phyloP scores from a whole-genome alignment of 2,329 filamentous ascomycete genomes.

The Pyrenochaeta sp. region DNA sequence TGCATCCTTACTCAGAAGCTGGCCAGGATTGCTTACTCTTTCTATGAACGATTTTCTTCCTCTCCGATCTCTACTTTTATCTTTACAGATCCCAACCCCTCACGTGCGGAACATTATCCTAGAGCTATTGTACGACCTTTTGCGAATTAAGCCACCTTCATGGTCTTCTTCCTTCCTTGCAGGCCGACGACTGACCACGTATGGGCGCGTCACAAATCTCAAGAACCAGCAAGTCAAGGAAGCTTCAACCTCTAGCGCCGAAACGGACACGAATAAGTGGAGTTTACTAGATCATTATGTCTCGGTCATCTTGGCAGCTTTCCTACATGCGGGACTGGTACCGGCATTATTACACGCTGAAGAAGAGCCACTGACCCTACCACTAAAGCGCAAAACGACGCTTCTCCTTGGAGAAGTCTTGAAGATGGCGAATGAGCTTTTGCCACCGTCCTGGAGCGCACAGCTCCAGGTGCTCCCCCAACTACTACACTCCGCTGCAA shows the following conservation, averaged over 20 bases:
- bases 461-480: conserved; percentile 88
- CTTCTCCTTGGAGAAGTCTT: conserved; percentile 90
- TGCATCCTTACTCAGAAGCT: conserved; percentile 87
- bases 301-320: conserved; percentile 82
- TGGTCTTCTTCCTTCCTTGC: conserved; percentile 98
- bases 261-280: conserved; percentile 68
- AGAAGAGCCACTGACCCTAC: conserved; percentile 71
- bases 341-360: conserved; percentile 66
- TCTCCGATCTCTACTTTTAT: conserved; percentile 79
- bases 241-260: conserved; percentile 67
- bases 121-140: conserved; percentile 82
- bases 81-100: conserved; percentile 66
- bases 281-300: conserved; percentile 96
- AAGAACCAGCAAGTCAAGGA: conserved; percentile 68
- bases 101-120: conserved; percentile 78
- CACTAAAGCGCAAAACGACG: conserved; percentile 86
- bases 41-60: conserved; percentile 89
- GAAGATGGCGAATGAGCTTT: conserved; percentile 84
- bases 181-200: conserved; percentile 90
- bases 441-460: conserved; percentile 83
- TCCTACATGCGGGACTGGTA: conserved; percentile 80
- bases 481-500: conserved; percentile 78
- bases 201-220: conserved; percentile 89
- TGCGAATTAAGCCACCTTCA: conserved; percentile 90
- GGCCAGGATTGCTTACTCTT: conserved; percentile 89